phyloP scores from a whole-genome alignment of 371 early-diverging fungal genomes.

The Rhizopus delemar region DNA sequence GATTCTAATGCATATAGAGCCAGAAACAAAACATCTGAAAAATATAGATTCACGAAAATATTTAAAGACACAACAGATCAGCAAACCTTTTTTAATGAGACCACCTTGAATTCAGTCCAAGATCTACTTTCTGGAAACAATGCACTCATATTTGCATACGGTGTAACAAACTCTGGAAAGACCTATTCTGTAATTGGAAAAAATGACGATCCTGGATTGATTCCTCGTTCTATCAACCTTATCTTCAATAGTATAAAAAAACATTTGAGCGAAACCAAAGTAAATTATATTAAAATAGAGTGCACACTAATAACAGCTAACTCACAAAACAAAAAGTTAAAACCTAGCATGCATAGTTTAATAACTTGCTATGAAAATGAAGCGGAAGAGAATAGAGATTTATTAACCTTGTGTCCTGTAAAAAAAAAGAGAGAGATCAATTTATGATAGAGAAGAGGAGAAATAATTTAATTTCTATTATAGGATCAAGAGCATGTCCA shows the following conservation, averaged over 20 bases:
- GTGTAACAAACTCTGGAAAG: slow-evolving; percentile 85
- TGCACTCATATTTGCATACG: slow-evolving; percentile 71
- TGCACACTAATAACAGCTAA: no score
- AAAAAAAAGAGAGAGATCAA: background rate
- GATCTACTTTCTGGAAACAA: slow-evolving; percentile 62
- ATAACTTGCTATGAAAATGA: slow-evolving; percentile 34
- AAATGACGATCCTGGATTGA: slow-evolving; percentile 52
- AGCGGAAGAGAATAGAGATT: slow-evolving; percentile 36
- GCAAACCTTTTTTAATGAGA: slow-evolving; percentile 59
- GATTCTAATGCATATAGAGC: slow-evolving; percentile 44
- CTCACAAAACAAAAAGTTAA: slow-evolving; percentile 22
- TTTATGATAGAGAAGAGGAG: background rate
- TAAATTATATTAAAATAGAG: slow-evolving; percentile 5
- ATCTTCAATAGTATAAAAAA: slow-evolving; percentile 54
- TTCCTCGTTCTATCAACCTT: slow-evolving; percentile 64
- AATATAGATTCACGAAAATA: slow-evolving; percentile 68
- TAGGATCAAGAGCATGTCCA: background rate
- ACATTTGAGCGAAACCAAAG: slow-evolving; percentile 37
- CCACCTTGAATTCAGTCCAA: slow-evolving; percentile 57
- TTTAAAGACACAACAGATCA: slow-evolving; percentile 55
- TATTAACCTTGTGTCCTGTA: slow-evolving; percentile 13
- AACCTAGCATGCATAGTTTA: slow-evolving; percentile 52
- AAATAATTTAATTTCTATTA: background rate
- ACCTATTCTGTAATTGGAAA: slow-evolving; percentile 73
- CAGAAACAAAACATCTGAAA: slow-evolving; percentile 51